phyloP scores from a whole-genome alignment of 768 basidiomycete species.

The Chlorophyllum brunneum region DNA sequence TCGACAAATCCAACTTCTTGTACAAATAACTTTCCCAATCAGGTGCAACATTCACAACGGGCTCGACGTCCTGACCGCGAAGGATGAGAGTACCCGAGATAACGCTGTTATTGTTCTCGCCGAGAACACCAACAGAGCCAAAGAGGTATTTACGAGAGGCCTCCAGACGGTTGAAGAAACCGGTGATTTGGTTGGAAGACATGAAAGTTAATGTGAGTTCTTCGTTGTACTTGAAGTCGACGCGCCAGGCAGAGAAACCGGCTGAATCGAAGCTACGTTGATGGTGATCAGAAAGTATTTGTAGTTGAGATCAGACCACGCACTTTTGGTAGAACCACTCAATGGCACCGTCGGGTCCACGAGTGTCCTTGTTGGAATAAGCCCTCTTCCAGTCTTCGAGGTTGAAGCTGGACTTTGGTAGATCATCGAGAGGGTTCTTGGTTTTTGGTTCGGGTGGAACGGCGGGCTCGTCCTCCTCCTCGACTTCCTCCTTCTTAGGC shows the following conservation, averaged over 20 bases:
- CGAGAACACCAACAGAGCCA: slow-evolving; percentile 89
- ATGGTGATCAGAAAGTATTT: not conserved
- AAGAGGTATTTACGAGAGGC: slow-evolving; percentile 96
- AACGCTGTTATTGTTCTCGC: slow-evolving; percentile 68
- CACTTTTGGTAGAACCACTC: slow-evolving; percentile 98
- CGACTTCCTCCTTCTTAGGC: slow-evolving; percentile 54
- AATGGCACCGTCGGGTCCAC: slow-evolving; percentile 72
- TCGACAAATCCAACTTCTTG: slow-evolving; percentile 70
- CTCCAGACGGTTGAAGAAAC: slow-evolving; percentile 98
- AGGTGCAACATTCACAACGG: slow-evolving; percentile 77
- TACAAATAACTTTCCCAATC: slow-evolving; percentile 90
- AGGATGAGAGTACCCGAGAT: slow-evolving; percentile 81
- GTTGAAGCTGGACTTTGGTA: slow-evolving; percentile 86
- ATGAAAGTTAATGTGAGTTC: slow-evolving; percentile 92
- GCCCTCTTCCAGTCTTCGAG: slow-evolving; percentile 97
- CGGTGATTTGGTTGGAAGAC: slow-evolving; percentile 91
- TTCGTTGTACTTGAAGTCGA: slow-evolving; percentile 95
- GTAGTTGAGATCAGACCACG: slow-evolving; percentile 22
- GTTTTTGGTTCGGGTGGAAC: slow-evolving; percentile 82
- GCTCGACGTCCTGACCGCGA: slow-evolving; percentile 71
- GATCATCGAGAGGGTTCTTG: slow-evolving; percentile 91
- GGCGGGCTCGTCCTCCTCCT: slow-evolving; percentile 73
- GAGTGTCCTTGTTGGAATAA: slow-evolving; percentile 98
- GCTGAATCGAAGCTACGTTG: slow-evolving; percentile 71
- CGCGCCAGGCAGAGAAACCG: slow-evolving; percentile 88